These are phyloP conservation scores for Aspergillus pseudotamarii DNA, from an alignment of 2,329 filamentous ascomycete genomes.

Conservation along the genomic window DNA sequence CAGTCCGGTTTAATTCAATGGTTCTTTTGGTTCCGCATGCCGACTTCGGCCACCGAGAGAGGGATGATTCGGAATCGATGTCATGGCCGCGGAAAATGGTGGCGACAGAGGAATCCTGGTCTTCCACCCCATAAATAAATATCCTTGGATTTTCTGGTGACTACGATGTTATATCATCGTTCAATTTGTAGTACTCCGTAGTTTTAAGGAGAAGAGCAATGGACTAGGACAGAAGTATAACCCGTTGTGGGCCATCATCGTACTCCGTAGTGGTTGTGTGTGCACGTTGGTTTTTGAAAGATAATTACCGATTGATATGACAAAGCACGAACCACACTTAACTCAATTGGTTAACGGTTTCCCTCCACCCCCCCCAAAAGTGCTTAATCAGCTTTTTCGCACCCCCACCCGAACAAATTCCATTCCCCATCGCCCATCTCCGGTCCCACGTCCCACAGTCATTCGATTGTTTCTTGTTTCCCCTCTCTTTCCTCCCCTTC, in stretches of 20 bases:
- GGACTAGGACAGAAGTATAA: neutral
- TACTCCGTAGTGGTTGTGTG: neutral
- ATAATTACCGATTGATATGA: neutral
- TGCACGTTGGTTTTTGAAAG: neutral
- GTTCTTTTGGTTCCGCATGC: constrained; percentile 13
- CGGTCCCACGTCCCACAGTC: constrained; percentile 14
- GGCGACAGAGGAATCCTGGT: neutral
- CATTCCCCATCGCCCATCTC: constrained; percentile 14
- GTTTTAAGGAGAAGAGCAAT: neutral
- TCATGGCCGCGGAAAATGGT: constrained; percentile 9
- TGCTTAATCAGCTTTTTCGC: constrained; percentile 10
- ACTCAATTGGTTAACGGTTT: constrained; percentile 2
- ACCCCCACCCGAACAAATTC: constrained; percentile 15
- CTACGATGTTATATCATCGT: neutral
- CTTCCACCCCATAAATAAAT: neutral
- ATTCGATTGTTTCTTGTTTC: constrained; percentile 12
- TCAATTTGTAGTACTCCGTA: neutral
- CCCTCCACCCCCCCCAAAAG: neutral
- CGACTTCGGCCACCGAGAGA: constrained; percentile 19
- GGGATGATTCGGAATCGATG: constrained; percentile 16
- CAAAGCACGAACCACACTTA: neutral
- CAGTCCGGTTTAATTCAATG: neutral
- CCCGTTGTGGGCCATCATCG: neutral
- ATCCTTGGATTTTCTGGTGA: neutral
- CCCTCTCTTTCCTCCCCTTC: constrained; percentile 5